Evolutionary conservation across 2,329 filamentous ascomycete species (phyloP), one percentile per base, ranked within the genome.

Genomic region (Cryphonectria naterciae): DNA sequence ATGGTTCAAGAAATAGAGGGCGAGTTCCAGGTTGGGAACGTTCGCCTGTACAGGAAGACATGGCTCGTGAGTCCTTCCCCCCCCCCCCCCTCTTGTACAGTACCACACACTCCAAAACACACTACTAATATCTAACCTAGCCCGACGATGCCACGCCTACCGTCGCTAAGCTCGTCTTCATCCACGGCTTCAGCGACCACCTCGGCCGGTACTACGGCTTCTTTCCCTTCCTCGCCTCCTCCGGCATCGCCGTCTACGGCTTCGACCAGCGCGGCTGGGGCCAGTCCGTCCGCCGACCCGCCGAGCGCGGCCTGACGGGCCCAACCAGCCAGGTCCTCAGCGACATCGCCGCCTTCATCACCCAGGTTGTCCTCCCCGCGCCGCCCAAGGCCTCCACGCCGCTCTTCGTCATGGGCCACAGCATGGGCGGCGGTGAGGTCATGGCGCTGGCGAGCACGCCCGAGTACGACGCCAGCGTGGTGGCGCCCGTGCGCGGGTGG

Each of bases 251-350:
- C 77, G 87, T 93, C 64, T 88, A 92, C 77, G 86, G 89, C 73
- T 93, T 95, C 79, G 95, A 98, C 80, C 95, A 97, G 84, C 90
- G 89, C 79, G 94, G 95, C 79, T 98, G 94, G 94, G 95, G 95
- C 72, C 90, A 88, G 69, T 92, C 89, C 68, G 92, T 91, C 32
- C 84, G 81, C 52, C 85, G 84, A 67, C 83, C 87, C 32, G 81
- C 87, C 17, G 87, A 95, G 73, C 86, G 85, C 75, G 95, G 95
- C 65, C 84, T 89, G 68, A 93, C 92, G 1, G 95, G 95, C 8
- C 86, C 91, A 8, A 97, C 94, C 1, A 74, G 85, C 1, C 87
- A 85, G 69, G 93, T 97, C 70, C 83, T 97, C 61, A 85, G 87
- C 70, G 95, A 98, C 79, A 90, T 97, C 68, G 92, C 90, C 15